These are phyloP conservation scores for Penicilliopsis zonata DNA, from an alignment of 495 filamentous ascomycete species.

Conservation along the genomic window DNA sequence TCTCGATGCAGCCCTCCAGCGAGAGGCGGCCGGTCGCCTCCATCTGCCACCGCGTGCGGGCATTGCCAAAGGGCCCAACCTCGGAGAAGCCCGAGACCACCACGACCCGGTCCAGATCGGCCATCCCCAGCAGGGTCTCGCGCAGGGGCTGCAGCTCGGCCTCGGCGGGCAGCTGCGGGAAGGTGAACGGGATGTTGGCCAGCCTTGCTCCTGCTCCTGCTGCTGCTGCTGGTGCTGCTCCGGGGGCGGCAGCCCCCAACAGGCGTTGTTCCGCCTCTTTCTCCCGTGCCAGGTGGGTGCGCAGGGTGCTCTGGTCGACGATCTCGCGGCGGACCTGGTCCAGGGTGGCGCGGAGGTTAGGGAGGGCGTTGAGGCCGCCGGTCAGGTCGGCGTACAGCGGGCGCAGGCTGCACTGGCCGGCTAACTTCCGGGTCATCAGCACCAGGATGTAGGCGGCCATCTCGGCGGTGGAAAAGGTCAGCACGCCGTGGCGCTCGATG, in stretches of 20 bases:
- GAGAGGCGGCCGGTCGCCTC: conserved; percentile 7
- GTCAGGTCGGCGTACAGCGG: conserved; percentile 9
- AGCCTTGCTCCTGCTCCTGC: background rate
- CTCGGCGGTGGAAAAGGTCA: conserved; percentile 10
- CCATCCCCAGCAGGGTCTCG: conserved; percentile 6
- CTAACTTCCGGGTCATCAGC: conserved; percentile 4
- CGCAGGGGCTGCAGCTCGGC: background rate
- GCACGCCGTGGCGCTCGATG: conserved; percentile 6
- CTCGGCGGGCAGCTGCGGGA: conserved; percentile 4
- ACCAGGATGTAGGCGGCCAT: conserved; percentile 13
- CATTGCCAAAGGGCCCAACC: conserved; percentile 11
- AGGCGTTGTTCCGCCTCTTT: background rate
- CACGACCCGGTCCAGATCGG: conserved; percentile 7
- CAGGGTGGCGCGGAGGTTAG: conserved; percentile 2
- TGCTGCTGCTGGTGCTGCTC: background rate
- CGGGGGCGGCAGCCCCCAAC: background rate
- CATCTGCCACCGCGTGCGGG: conserved; percentile 15
- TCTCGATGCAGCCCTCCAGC: conserved; percentile 7
- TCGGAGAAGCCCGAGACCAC: conserved; percentile 12
- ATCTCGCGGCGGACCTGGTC: background rate
- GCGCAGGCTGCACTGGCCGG: conserved; percentile 2
- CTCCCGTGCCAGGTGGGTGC: background rate
- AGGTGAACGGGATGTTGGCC: conserved; percentile 1
- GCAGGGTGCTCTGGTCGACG: background rate
- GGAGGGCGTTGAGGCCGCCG: conserved; percentile 4